Percentiles rank a stretch among this genome's conserved stretches.
These are phyloP conservation scores for Ophiostoma sp. DNA, from an alignment of 2,329 filamentous ascomycete species.

Conservation along the genomic window DNA sequence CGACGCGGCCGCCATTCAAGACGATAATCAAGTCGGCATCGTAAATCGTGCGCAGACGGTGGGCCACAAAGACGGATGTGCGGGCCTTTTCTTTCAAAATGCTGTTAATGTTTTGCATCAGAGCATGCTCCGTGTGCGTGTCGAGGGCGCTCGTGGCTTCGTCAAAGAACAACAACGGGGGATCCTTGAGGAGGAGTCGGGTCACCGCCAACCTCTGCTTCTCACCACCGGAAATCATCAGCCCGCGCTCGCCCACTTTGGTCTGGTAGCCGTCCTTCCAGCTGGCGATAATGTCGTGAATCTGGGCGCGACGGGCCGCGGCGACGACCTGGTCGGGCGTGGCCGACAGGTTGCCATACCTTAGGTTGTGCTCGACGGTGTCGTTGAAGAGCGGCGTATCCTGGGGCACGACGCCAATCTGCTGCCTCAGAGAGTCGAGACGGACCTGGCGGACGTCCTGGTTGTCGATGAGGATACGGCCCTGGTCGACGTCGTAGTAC, in stretches of 20 bases:
- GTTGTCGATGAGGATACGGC: slow-evolving; percentile 85
- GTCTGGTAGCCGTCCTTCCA: slow-evolving; percentile 89
- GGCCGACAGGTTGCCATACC: slow-evolving; percentile 78
- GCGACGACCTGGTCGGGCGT: slow-evolving; percentile 69
- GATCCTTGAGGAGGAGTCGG: slow-evolving; percentile 42
- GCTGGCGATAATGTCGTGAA: slow-evolving; percentile 77
- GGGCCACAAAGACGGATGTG: slow-evolving; percentile 93
- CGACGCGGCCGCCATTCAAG: slow-evolving; percentile 78
- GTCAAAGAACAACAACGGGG: slow-evolving; percentile 42
- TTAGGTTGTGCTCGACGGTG: slow-evolving; percentile 92
- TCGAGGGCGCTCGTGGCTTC: slow-evolving; percentile 34
- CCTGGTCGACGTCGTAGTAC: slow-evolving; percentile 85
- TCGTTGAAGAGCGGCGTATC: slow-evolving; percentile 98
- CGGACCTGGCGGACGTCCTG: slow-evolving; percentile 86
- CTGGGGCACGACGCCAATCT: slow-evolving; percentile 94
- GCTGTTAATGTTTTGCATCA: slow-evolving; percentile 89
- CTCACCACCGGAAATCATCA: slow-evolving; percentile 54
- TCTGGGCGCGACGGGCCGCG: slow-evolving; percentile 78
- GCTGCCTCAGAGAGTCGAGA: slow-evolving; percentile 76
- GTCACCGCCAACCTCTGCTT: slow-evolving; percentile 57
- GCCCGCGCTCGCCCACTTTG: slow-evolving; percentile 64
- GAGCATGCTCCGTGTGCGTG: slow-evolving; percentile 77
- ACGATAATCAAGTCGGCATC: slow-evolving; percentile 94
- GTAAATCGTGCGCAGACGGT: slow-evolving; percentile 88
- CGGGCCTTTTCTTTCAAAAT: slow-evolving; percentile 84